Base-by-base conservation (phyloP, 345 rosid genomes). In the Bretschneidera sinensis region DNA sequence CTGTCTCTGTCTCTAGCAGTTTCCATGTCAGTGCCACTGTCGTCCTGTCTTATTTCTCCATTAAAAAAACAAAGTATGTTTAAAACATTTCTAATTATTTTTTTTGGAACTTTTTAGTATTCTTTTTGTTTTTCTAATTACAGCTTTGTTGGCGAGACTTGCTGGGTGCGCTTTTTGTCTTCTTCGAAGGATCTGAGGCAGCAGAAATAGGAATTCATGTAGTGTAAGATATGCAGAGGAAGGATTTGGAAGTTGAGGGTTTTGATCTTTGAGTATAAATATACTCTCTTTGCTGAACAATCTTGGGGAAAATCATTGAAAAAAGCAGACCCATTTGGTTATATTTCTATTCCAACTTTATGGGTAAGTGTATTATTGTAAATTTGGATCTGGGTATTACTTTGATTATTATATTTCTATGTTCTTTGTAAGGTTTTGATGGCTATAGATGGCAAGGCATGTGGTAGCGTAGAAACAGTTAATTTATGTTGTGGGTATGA, bases 211-310 rank as follows among this genome's bases (percentile, higher is more conserved):
- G 39, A 39, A 67, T 43, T 54, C 50, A 22, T 58, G 21, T 21
- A 17, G 51, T 43, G 51, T 43, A n/a, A 57, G n/a, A n/a, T n/a
- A n/a, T n/a, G n/a, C n/a, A 39, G 45, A 14, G 45, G 1, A 1
- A 28, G 56, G 43, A 31, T 64, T 19, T 28, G n/a, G n/a, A 54
- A 62, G 23, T 16, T 48, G 17, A 43, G 21, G 43, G 60, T 58
- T 72, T 57, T 62, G 54, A 67, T 54, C 54, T 59, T 63, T 48
- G 51, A 21, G 6, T 52, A 24, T 48, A 21, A 35, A 52, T 43
- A 23, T 51, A 43, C 25, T 52, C 18, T 22, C 43, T 54, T 60
- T 51, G 53, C 20, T 47, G 51, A 23, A 21, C 48, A 51, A 24
- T 34, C 24, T 34, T 24, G 13, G 31, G 17, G n/a, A n/a, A 58